phyloP scores from a whole-genome alignment of 495 filamentous ascomycete species.

The Tuber microsphaerosporum region DNA sequence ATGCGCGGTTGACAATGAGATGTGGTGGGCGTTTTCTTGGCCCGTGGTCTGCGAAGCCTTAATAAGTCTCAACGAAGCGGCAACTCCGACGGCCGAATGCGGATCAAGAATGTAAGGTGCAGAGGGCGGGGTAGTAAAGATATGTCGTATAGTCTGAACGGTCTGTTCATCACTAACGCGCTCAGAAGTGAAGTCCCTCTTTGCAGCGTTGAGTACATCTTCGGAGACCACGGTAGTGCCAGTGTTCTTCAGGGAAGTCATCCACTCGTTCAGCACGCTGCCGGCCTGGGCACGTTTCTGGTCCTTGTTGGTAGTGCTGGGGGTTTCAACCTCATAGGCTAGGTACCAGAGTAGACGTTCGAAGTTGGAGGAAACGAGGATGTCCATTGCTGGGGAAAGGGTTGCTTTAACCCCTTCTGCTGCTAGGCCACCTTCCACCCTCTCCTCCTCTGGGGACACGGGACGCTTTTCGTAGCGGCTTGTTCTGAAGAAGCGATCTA shows the following conservation, averaged over 20 bases:
- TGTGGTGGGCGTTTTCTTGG: conserved; percentile 51
- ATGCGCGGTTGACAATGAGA: conserved; percentile 84
- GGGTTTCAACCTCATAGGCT: conserved; percentile 55
- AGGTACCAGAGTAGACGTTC: conserved; percentile 94
- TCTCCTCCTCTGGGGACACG: conserved; percentile 49
- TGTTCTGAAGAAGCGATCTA: conserved; percentile 75
- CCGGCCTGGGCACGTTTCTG: conserved; percentile 57
- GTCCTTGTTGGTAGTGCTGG: conserved; percentile 43
- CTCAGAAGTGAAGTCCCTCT: conserved; percentile 68
- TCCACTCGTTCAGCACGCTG: conserved; percentile 63
- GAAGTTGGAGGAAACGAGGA: conserved; percentile 89
- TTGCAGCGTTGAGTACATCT: conserved; percentile 58
- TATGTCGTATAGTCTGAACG: conserved; percentile 59
- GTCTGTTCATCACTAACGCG: conserved; percentile 74
- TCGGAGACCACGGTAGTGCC: conserved; percentile 73
- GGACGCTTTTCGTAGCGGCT: conserved; percentile 73
- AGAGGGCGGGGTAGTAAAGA: conserved; percentile 49
- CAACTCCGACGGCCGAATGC: conserved; percentile 79
- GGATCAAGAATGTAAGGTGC: conserved; percentile 78
- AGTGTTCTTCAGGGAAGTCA: conserved; percentile 62
- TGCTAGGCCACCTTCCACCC: conserved; percentile 53
- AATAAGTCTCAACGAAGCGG: conserved; percentile 61
- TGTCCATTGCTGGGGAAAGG: conserved; percentile 89
- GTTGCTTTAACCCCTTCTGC: conserved; percentile 75
- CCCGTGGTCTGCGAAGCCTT: conserved; percentile 42